These are phyloP conservation scores for Piper longum DNA, from an alignment of 164 flowering plant species.

Conservation along the genomic window DNA sequence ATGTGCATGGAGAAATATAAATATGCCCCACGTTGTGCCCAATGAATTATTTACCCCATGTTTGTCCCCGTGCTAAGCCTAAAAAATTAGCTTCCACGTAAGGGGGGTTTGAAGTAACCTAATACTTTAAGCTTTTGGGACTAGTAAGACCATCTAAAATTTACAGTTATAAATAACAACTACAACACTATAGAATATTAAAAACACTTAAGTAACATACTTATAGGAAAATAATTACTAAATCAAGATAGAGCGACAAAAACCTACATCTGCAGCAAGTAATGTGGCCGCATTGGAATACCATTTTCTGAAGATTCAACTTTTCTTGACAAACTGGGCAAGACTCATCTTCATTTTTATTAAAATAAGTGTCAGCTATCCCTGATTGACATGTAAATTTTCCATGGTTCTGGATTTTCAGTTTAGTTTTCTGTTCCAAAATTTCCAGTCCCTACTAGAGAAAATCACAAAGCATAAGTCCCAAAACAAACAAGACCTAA, in stretches of 20 bases:
- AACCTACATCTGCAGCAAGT: slow-evolving; percentile 90
- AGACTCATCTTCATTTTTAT: slow-evolving; percentile 33
- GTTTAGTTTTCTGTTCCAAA: slow-evolving; percentile 33
- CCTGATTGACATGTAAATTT: slow-evolving; percentile 8
- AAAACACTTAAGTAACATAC: not conserved
- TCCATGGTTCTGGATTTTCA: slow-evolving; percentile 13
- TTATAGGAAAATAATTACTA: too few relatives aligned
- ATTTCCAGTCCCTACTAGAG: slow-evolving; percentile 54
- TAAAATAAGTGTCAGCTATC: slow-evolving; percentile 9
- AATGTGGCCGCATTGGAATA: slow-evolving; percentile 88
- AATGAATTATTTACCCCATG: too few relatives aligned
- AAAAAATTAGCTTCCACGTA: too few relatives aligned
- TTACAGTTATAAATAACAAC: too few relatives aligned
- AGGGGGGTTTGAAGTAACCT: too few relatives aligned
- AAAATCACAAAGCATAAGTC: not conserved
- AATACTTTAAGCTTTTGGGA: too few relatives aligned
- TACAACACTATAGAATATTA: too few relatives aligned
- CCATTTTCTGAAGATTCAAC: slow-evolving; percentile 66
- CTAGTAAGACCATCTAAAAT: not conserved
- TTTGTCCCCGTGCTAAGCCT: too few relatives aligned
- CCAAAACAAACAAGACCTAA: not conserved
- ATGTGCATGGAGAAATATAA: too few relatives aligned
- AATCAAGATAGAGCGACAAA: not conserved
- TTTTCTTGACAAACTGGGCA: slow-evolving; percentile 96
- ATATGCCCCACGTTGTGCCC: too few relatives aligned